Base-by-base conservation (phyloP, 305 asterid genomes). In the Fraxinus velutina region DNA sequence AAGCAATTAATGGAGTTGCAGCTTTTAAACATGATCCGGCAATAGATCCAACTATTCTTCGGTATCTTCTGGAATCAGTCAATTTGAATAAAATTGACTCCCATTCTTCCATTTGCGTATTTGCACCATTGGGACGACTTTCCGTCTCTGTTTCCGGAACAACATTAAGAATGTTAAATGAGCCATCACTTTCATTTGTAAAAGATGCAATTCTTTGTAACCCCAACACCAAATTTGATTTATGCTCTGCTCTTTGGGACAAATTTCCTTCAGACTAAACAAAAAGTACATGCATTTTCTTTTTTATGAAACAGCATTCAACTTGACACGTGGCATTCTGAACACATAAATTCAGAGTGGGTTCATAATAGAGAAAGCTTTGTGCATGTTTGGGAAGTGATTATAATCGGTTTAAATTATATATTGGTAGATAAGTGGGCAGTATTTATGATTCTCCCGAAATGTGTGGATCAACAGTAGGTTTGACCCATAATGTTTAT, bases 1-100 rank as follows among this genome's bases (percentile, higher is more conserved):
- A 93, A 88, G 97, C 91, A 87, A 93, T 86, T 77, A 94, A 85
- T 4, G 99, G 97, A 83, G 97, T 91, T 30, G 90, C 95, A 80
- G 68, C 86, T 80, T 84, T 83, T 71, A 94, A 83, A 87, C 99
- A 96, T 73, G 98, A 94, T 77, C 93, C 91, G 1, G 91, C 93
- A 71, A 57, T 89, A 64, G 98, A 92, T 85, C 98, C 99, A 89
- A 96, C 93, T 71, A 90, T 90, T 81, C 90, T 82, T 77, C 98
- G 86, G 78, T 89, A 92, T 86, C 97, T 88, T 91, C 89, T 89
- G 75, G 91, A 91, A 82, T 93, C 93, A 52, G 87, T 94, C 86
- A 96, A 89, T 83, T 88, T 89, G 86, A 91, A 90, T 83, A 93
- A 19, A 72, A 90, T 74, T 47, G 93, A 84, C 84, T 96, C 97